Base-by-base conservation (phyloP, 1,284 basidiomycete genomes). In the Mycena sp. region DNA sequence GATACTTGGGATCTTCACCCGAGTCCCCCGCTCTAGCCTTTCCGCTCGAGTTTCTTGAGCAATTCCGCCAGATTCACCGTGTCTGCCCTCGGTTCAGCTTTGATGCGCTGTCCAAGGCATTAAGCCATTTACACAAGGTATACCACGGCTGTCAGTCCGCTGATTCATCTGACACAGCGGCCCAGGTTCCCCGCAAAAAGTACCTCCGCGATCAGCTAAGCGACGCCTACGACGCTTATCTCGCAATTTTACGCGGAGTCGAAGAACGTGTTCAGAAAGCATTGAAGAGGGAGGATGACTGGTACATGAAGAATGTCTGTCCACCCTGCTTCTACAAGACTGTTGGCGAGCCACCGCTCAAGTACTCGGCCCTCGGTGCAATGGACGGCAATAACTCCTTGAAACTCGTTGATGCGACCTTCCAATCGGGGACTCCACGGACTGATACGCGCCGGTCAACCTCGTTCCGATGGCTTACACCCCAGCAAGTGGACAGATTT, bases 351-450 rank as follows among this genome's bases (percentile, higher is more conserved):
- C 50, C 60, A 0, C 61, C 59, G 0, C 60, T 75, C 4, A 12
- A 56, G 4, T 71, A 68, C 35, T 54, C 59, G 0, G 58, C 72
- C 0, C 65, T 78, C 4, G 50, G 64, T 5, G 62, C 69, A 3
- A 68, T 78, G 35, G 77, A 80, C 56, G 78, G 77, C 9, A 79
- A 79, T 55, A 74, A 76, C 45, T 78, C 75, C 0, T 67, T 79
- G 7, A 78, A 78, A 63, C 68, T 77, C 0, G 62, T 77, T 12
- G 68, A 70, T 44, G 5, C 64, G 65, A 16, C 38, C 12, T 9
- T 70, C 68, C 53, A 54, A 17, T 6, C 38, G 45, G 35, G 73
- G 53, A 29, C 64, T 69, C 26, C 77, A 70, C 61, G 63, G 6
- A 23, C 32, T 16, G 69, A 69, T 38, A 49, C 45, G 19, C 63